Evolutionary conservation across 2,329 filamentous ascomycete species (phyloP), one percentile per base, ranked within the genome.

Genomic region (Cytospora leucostoma): DNA sequence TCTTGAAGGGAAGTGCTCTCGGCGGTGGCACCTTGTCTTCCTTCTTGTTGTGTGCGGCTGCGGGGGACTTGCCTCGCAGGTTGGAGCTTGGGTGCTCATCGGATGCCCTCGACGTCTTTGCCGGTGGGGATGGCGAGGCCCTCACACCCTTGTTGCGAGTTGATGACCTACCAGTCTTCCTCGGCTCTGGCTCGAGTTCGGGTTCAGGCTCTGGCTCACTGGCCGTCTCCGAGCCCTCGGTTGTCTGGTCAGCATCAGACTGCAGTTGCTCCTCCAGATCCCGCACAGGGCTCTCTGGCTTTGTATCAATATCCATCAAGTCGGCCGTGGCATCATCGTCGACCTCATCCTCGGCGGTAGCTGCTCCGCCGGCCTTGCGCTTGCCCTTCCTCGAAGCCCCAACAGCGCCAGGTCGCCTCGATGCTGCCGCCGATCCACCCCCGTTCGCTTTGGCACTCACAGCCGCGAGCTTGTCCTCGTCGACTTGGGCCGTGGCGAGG

Each of bases 401-500:
- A 13, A 34, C 52, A 12, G 58, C 33, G 12, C 7, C 27, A n/a
- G n/a, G 50, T 19, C 51, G 56, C 21, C 13, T 52, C n/a, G 61
- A 33, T 33, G 53, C n/a, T n/a, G 27, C 19, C 34, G 35, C 21
- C 34, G 55, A 34, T 40, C 21, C 44, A n/a, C 15, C 21, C 33
- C 49, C 17, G 27, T 21, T 37, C 5, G 61, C 32, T 13, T 55
- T 56, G 34, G 53, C 37, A n/a, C 19, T 34, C 4, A 49, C 32
- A 17, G 51, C 56, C 17, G 34, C 57, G 12, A 64, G 58, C 52
- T 62, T 62, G 32, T 49, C 52, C 51, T 56, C 59, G 19, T 59
- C 62, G 7, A 65, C 52, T 59, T 82, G 80, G 3, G 79, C 79
- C 2, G 76, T 68, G 4, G 77, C 74, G 32, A 92, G 75, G 21